Conservation (phyloP, 2,329 filamentous ascomycete species). For the Fusarium xyrophilum region DNA sequence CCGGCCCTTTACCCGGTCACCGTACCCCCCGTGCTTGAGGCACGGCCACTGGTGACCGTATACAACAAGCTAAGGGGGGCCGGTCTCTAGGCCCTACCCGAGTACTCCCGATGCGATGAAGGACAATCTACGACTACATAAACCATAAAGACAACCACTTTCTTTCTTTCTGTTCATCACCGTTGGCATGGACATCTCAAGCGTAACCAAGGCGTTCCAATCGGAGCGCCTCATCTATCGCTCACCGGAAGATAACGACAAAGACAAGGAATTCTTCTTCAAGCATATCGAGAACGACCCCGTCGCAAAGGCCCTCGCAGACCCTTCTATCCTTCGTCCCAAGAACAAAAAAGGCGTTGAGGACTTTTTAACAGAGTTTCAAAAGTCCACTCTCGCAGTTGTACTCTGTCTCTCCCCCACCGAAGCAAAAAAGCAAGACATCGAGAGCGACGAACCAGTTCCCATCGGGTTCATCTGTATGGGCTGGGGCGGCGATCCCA, state of each 20-base stretch:
- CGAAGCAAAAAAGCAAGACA: not conserved
- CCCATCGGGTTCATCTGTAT: constrained; percentile 22
- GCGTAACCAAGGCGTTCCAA: not conserved
- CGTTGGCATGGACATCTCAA: constrained; percentile 8
- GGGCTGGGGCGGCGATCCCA: not conserved
- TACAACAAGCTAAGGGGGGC: too few species aligned
- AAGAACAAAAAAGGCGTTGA: not conserved
- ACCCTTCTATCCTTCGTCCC: constrained; percentile 3
- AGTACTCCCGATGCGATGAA: not conserved
- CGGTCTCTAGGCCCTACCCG: too few species aligned
- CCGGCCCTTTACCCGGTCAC: too few species aligned
- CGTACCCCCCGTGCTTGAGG: too few species aligned
- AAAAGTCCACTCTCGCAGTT: not conserved
- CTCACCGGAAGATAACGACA: constrained; percentile 12
- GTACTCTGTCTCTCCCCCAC: constrained; percentile 7
- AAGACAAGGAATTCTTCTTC: constrained; percentile 18
- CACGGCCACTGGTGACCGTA: too few species aligned
- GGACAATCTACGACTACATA: not conserved
- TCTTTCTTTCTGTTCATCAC: not conserved
- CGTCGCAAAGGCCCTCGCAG: not conserved
- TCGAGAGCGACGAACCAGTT: not conserved
- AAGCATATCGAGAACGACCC: constrained; percentile 19
- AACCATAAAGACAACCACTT: fast-evolving
- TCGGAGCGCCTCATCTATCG: constrained; percentile 30
- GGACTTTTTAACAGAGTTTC: not conserved